These are phyloP conservation scores for Candida succiphila DNA, from an alignment of 805 yeast species.

Conservation along the genomic window DNA sequence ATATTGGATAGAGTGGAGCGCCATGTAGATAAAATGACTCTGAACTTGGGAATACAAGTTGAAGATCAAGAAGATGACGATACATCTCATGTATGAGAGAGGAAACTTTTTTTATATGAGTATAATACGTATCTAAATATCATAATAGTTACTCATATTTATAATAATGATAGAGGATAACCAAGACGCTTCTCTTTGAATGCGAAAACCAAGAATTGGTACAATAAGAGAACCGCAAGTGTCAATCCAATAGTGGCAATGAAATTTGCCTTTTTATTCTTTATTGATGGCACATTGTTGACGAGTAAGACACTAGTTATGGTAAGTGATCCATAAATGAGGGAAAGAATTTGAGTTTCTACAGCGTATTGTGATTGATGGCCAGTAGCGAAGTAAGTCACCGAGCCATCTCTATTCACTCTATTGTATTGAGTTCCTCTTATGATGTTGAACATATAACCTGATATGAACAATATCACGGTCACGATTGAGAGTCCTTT, in stretches of 20 bases:
- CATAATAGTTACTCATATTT: background rate
- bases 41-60: constrained; percentile 4
- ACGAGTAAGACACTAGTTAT: constrained; percentile 49
- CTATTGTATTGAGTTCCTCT: constrained; percentile 60
- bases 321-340: constrained; percentile 62
- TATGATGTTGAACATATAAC: constrained; percentile 90
- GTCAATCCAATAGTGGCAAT: constrained; percentile 36
- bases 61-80: background rate
- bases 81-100: background rate
- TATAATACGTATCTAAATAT: background rate
- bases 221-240: constrained; percentile 40
- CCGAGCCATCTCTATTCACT: constrained; percentile 27
- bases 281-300: constrained; percentile 42
- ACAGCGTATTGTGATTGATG: constrained; percentile 74
- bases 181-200: constrained; percentile 65
- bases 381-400: constrained; percentile 36
- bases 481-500: constrained; percentile 52
- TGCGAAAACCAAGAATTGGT: constrained; percentile 52
- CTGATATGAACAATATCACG: constrained; percentile 67
- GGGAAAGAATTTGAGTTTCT: constrained; percentile 81
- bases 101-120: too few relatives aligned
- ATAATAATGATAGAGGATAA: constrained; percentile 59
- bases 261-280: constrained; percentile 35
- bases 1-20: constrained; percentile 28
- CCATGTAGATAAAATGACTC: constrained; percentile 20